Conservation (phyloP, 2,329 filamentous ascomycete genomes). For the Penicillium expansum region DNA sequence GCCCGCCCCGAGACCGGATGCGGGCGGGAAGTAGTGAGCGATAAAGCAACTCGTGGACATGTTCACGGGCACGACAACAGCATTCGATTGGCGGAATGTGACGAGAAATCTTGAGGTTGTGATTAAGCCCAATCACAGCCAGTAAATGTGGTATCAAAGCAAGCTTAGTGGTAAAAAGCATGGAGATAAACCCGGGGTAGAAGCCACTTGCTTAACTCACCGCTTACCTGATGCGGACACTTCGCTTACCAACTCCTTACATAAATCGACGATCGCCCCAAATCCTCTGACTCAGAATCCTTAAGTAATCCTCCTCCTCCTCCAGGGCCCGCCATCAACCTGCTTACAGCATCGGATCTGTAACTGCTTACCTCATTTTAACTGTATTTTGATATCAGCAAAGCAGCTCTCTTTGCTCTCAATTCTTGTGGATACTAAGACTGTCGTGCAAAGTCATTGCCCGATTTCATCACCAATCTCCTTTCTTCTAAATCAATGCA, state of each 20-base stretch:
- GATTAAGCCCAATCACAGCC: background rate
- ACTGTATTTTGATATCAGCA: slow-evolving; percentile 20
- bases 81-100: background rate
- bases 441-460: background rate
- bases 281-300: slow-evolving; percentile 15
- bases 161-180: background rate
- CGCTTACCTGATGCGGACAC: background rate
- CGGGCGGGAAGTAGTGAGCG: background rate
- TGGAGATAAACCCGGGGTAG: background rate
- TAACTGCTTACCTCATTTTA: slow-evolving; percentile 27
- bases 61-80: background rate
- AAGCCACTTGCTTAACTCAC: background rate
- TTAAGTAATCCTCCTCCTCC: slow-evolving; percentile 22
- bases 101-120: background rate
- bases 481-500: slow-evolving; percentile 38
- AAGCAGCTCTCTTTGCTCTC: slow-evolving; percentile 9
- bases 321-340: slow-evolving; percentile 11
- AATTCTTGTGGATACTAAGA: slow-evolving; percentile 3
- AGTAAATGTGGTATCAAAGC: background rate
- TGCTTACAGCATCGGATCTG: slow-evolving; percentile 38
- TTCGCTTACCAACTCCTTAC: slow-evolving; percentile 8
- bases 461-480: slow-evolving; percentile 6
- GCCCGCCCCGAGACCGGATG: background rate
- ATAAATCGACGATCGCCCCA: slow-evolving; percentile 4
- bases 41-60: background rate